Conservation (phyloP, 2,329 filamentous ascomycete genomes). For the Fusarium sp. region DNA sequence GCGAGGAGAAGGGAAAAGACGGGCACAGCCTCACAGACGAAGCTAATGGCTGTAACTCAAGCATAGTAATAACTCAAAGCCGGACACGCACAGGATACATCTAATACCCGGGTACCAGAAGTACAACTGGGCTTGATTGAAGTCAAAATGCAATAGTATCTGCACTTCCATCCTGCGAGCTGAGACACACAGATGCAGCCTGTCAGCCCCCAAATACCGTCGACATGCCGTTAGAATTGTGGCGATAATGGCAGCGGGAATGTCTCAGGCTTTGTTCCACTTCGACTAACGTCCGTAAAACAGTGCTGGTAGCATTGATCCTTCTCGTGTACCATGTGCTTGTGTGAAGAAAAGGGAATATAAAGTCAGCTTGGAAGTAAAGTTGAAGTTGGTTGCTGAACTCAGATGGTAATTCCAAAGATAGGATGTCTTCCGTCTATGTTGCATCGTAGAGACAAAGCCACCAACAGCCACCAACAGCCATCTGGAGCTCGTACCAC, state of each 20-base stretch:
- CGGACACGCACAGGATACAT: constrained; percentile 18
- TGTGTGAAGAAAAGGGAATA: no score
- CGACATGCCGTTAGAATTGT: neutral
- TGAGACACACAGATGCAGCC: neutral
- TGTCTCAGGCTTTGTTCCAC: constrained; percentile 14
- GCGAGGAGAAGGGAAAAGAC: constrained; percentile 8
- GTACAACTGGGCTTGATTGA: constrained; percentile 25
- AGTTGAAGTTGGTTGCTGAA: neutral
- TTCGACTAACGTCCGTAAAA: neutral
- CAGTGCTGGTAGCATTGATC: neutral
- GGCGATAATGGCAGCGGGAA: constrained; percentile 9
- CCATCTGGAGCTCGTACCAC: constrained; percentile 1
- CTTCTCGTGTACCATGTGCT: neutral
- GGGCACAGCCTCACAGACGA: constrained; percentile 5
- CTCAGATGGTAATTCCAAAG: neutral
- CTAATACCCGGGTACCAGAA: constrained; percentile 21
- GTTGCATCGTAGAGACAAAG: constrained; percentile 10
- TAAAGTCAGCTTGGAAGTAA: neutral
- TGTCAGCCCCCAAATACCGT: neutral
- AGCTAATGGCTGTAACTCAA: constrained; percentile 3
- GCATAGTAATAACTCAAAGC: constrained; percentile 7
- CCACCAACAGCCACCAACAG: neutral
- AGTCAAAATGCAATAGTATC: constrained; percentile 12
- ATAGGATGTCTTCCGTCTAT: constrained; percentile 6
- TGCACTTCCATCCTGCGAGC: constrained; percentile 9